Evolutionary conservation across 2,329 filamentous ascomycete genomes (phyloP), one percentile per base, ranked within the genome.

Genomic region (Cordyceps fumosorosea): DNA sequence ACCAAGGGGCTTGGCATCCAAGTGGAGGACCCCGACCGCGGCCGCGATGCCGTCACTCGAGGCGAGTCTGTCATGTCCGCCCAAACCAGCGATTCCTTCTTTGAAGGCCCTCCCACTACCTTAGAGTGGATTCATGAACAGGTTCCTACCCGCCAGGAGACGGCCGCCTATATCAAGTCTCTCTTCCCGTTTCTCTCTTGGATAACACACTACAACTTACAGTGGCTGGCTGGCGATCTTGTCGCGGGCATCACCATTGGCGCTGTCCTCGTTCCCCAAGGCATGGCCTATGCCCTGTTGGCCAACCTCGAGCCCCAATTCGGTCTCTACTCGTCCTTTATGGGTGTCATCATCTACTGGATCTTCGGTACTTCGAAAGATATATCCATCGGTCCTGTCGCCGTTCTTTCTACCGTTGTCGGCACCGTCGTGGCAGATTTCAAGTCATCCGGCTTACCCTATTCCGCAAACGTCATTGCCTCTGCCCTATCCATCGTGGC

Each of bases 341-440:
- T 90, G 76, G 88, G 88, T 60, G 88, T 89, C 58, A 73, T 90
- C 64, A 81, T 90, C 63, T 91, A 91, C 74, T 91, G 88, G 88
- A 85, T 89, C 66, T 91, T 91, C 69, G 88, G 87, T 37, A 91
- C 88, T 0, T 90, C 88, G 20, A 91, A 91, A 73, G 93, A 99
- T 74, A 98, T 99, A 71, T 97, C 93, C 11, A 98, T 98, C 62
- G 93, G 93, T 18, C 93, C 93, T 37, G 95, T 98, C 55, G 95
- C 95, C 44, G 95, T 98, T 67, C 89, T 98, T 83, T 98, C 93
- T 1, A 96, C 90, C 3, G 83, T 99, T 18, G 89, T 91, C 2
- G 95, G 95, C 51, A 89, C 89, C 59, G 87, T 98, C 56, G 87
- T 98, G 52, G 73, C 82, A 50, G 82, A 88, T 44, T 86, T 90